These are phyloP conservation scores for Lepidium didymum DNA, from an alignment of 345 rosid genomes.

Conservation along the genomic window DNA sequence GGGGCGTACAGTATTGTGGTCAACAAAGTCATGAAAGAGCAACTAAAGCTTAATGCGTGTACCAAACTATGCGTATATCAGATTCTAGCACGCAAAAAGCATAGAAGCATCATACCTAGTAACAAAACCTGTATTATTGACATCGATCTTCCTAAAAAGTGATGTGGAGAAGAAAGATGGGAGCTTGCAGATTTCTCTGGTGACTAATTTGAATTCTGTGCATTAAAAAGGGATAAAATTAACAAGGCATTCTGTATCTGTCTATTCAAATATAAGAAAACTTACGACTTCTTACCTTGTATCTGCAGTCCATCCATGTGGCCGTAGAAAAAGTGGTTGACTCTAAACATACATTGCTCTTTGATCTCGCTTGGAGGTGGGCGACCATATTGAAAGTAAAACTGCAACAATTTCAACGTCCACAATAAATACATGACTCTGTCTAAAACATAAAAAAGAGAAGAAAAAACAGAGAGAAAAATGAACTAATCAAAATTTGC, in stretches of 20 bases:
- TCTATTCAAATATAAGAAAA: not conserved
- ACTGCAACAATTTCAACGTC: conserved; percentile 45
- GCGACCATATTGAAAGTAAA: conserved; percentile 87
- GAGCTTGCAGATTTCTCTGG: conserved; percentile 87
- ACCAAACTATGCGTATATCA: not conserved
- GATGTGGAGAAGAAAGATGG: conserved; percentile 76
- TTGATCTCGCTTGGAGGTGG: conserved; percentile 79
- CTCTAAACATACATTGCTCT: conserved; percentile 61
- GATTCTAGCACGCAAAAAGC: not conserved
- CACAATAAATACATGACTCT: not conserved
- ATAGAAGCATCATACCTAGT: conserved; percentile 52
- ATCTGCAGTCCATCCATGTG: conserved; percentile 65
- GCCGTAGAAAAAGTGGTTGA: conserved; percentile 66
- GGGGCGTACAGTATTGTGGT: not conserved
- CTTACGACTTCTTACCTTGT: conserved; percentile 38
- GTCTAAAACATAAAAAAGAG: not conserved
- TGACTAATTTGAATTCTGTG: conserved; percentile 59
- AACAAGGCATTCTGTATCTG: not conserved
- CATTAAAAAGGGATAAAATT: not conserved
- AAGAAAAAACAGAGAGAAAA: not conserved
- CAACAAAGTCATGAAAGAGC: not conserved
- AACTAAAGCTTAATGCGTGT: not conserved
- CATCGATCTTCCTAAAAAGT: conserved; percentile 75
- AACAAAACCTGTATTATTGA: conserved; percentile 47
- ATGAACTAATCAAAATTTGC: not conserved